phyloP scores from a whole-genome alignment of 2,329 filamentous ascomycete species.

The Hypoxylon sp. region DNA sequence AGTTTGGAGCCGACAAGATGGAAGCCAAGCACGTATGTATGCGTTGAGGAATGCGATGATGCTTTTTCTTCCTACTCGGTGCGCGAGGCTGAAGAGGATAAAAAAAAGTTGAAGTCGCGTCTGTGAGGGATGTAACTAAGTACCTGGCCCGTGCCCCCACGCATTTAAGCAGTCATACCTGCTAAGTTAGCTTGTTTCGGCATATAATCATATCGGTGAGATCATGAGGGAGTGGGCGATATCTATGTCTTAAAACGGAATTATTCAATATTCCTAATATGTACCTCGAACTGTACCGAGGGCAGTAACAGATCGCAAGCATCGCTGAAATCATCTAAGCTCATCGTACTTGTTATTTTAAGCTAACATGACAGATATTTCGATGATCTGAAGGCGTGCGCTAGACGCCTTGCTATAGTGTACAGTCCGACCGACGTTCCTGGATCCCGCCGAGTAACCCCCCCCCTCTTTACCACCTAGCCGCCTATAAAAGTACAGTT shows the following conservation, averaged over 20 bases:
- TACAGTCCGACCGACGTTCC: constrained; percentile 21
- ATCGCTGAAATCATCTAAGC: neutral
- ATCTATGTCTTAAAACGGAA: too few species aligned
- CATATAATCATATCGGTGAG: neutral
- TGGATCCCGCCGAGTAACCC: neutral
- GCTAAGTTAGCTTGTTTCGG: neutral
- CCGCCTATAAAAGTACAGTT: constrained; percentile 17
- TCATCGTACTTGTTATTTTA: neutral
- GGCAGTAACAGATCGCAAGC: neutral
- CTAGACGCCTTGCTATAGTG: constrained; percentile 9
- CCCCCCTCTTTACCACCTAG: neutral
- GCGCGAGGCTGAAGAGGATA: constrained; percentile 16
- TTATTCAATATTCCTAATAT: too few species aligned
- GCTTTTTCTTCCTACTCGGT: neutral
- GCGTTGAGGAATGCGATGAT: neutral
- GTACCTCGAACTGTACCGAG: too few species aligned
- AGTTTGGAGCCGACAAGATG: neutral
- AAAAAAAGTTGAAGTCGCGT: neutral
- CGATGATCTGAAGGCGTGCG: neutral
- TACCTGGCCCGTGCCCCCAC: too few species aligned
- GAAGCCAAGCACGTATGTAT: neutral
- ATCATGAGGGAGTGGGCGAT: neutral
- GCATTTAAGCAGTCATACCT: too few species aligned
- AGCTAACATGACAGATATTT: neutral
- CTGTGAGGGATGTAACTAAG: neutral